Conservation (phyloP, 306 rosid genomes). For the Geum urbanum region DNA sequence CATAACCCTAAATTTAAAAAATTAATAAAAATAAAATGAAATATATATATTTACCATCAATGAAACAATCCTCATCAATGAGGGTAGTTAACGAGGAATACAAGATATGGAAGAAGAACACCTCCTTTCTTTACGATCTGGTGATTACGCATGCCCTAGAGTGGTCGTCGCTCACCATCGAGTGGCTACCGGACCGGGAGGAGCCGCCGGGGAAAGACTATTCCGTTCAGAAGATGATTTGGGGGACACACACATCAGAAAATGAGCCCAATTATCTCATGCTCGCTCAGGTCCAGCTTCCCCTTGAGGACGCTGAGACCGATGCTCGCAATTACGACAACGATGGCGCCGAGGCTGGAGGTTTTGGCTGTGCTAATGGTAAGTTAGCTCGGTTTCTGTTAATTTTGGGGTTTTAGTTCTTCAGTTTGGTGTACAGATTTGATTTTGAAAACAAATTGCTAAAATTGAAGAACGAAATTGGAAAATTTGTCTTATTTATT, state of each 20-base stretch:
- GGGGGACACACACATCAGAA: slow-evolving; percentile 95
- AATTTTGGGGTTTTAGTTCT: neutral
- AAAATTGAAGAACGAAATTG: neutral
- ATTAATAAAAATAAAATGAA: no score
- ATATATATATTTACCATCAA: no score
- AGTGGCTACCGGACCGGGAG: slow-evolving; percentile 87
- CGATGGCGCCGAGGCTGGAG: slow-evolving; percentile 72
- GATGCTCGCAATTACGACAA: slow-evolving; percentile 93
- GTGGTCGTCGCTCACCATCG: slow-evolving; percentile 98
- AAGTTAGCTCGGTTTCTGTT: slow-evolving; percentile 44
- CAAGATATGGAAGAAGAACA: slow-evolving; percentile 99
- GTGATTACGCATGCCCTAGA: slow-evolving; percentile 95
- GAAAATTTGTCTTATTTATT: neutral
- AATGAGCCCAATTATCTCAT: slow-evolving; percentile 94
- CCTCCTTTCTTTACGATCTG: slow-evolving; percentile 89
- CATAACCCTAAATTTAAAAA: no score
- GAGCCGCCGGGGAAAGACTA: slow-evolving; percentile 96
- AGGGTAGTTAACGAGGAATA: no score
- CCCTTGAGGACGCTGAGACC: slow-evolving; percentile 87
- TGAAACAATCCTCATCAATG: no score
- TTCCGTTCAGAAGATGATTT: slow-evolving; percentile 82
- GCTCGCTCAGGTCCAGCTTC: slow-evolving; percentile 96
- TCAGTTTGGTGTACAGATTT: neutral
- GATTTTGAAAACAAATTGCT: neutral
- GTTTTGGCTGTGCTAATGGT: slow-evolving; percentile 88